Base-by-base conservation (phyloP, 352 stramenopile species). In the Phytophthora macrochlamydospora region DNA sequence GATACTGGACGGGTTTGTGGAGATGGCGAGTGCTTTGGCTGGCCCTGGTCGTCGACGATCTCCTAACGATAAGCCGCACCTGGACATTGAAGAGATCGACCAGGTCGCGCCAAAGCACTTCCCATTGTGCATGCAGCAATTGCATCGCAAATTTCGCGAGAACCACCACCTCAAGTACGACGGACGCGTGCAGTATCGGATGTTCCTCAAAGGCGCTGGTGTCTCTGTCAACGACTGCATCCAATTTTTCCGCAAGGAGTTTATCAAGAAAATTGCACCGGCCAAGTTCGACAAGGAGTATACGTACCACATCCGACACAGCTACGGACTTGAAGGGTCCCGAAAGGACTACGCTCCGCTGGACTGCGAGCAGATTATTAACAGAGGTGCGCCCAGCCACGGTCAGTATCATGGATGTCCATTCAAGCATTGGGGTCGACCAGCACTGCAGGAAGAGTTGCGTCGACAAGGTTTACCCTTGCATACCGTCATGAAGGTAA, bases 111-210 rank as follows among this genome's bases (percentile, higher is more conserved):
- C 76, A 7, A 76, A 68, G 24, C 78, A 89, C 42, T 91, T 95
- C 56, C 90, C 90, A 28, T 75, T 94, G 28, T 96, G 90, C 52
- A 95, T 95, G 90, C 72, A 76, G 50, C 70, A 86, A 6, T 50
- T 96, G 32, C 85, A 94, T 59, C 70, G 71, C 50, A 92, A 92
- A 44, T 49, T 97, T 7, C 79, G 83, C 14, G 66, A 83, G 58
- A 81, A 90, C 44, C 81, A 94, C 59, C 88, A 97, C 65, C 78
- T 97, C 43, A 96, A 95, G 60, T 96, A 93, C 54, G 85, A 94
- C 52, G 90, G 87, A 2, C 85, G 90, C 2, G 70, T 94, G 46
- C 90, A 97, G 66, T 92, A 93, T 46, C 76, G 84, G 24, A 67
- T 94, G 53, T 97, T 97, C 45, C 83, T 97, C 48, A 95, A 96